Evolutionary conservation across 495 filamentous ascomycete species (phyloP).

Genomic region (Hypomontagnella submonticulosa): DNA sequence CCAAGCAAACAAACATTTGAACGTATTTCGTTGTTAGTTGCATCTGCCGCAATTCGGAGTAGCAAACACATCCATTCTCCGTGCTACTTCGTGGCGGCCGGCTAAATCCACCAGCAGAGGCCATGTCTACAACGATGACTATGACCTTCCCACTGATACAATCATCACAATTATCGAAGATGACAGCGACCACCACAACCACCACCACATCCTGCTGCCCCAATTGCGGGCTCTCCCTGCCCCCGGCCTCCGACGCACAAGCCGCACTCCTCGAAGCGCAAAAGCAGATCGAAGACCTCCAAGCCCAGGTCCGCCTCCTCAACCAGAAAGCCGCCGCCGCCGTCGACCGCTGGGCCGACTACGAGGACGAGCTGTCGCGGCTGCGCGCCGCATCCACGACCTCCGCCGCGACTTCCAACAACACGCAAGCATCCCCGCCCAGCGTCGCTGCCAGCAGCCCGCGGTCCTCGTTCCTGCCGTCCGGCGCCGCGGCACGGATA

Average conservation of each 20-base stretch:
- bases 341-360: constrained; percentile 86
- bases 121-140: constrained; percentile 43
- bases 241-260: constrained; percentile 57
- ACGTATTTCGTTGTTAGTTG: neutral
- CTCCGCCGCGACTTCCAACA: constrained; percentile 49
- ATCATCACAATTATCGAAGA: constrained; percentile 26
- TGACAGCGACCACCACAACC: constrained; percentile 16
- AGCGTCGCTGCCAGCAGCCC: constrained; percentile 44
- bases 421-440: constrained; percentile 17
- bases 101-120: constrained; percentile 21
- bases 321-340: constrained; percentile 81
- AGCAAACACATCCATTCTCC: neutral
- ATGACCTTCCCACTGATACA: constrained; percentile 35
- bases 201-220: constrained; percentile 44
- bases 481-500: constrained; percentile 63
- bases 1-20: neutral
- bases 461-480: constrained; percentile 55
- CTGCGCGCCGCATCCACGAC: constrained; percentile 61
- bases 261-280: constrained; percentile 67
- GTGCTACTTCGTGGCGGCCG: no score
- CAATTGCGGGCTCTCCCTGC: constrained; percentile 46
- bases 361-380: constrained; percentile 86
- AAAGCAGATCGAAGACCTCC: constrained; percentile 79
- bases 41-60: neutral
- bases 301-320: constrained; percentile 78